These are phyloP conservation scores for Pseudonectria buxi DNA, from an alignment of 2,329 filamentous ascomycete genomes.

Conservation along the genomic window DNA sequence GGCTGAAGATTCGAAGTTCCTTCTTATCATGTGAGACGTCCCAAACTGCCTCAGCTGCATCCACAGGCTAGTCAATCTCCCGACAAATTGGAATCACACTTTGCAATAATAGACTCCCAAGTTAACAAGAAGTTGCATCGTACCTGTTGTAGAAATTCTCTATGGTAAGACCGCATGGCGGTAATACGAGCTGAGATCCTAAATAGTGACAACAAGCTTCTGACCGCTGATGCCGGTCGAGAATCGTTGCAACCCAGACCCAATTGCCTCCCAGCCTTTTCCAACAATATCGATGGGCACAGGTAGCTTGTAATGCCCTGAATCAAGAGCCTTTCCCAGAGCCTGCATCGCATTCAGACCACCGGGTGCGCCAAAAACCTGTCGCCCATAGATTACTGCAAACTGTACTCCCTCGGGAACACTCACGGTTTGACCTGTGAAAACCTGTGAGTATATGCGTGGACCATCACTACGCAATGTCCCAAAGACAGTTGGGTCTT, in stretches of 20 bases:
- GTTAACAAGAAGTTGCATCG: constrained; percentile 14
- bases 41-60: constrained; percentile 12
- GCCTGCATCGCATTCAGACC: constrained; percentile 9
- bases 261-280: constrained; percentile 10
- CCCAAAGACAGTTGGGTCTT: constrained; percentile 5
- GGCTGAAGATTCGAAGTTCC: constrained; percentile 16
- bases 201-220: constrained; percentile 12
- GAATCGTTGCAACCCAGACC: constrained; percentile 7
- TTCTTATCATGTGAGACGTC: constrained; percentile 13
- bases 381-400: constrained; percentile 9
- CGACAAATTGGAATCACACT: constrained; percentile 14
- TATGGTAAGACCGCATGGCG: too few species aligned
- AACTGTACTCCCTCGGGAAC: constrained; percentile 5
- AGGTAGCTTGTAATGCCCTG: constrained; percentile 9
- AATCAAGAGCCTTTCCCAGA: constrained; percentile 6
- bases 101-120: constrained; percentile 13
- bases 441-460: constrained; percentile 13
- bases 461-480: constrained; percentile 3
- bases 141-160: too few species aligned
- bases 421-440: constrained; percentile 7
- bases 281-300: constrained; percentile 10
- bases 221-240: constrained; percentile 10
- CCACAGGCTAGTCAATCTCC: constrained; percentile 13
- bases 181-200: not conserved
- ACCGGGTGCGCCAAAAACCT: constrained; percentile 10